These are phyloP conservation scores for Colletotrichum musae DNA, from an alignment of 2,329 filamentous ascomycete species.

Conservation along the genomic window DNA sequence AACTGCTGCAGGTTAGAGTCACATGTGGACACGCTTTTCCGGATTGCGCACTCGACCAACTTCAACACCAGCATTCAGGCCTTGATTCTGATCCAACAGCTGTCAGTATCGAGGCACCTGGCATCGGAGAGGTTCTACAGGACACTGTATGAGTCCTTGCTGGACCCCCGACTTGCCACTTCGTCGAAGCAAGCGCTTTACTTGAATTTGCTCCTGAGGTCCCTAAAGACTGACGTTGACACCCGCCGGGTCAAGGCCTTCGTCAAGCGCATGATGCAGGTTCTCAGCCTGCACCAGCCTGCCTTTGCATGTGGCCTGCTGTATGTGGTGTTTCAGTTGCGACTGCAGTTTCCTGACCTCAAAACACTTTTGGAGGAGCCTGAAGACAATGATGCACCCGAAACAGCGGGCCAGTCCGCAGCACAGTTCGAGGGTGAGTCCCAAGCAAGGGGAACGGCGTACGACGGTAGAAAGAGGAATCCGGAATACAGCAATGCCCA, in stretches of 20 bases:
- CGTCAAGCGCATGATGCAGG: conserved; percentile 91
- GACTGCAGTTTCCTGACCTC: conserved; percentile 84
- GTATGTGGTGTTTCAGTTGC: conserved; percentile 87
- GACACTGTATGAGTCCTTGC: conserved; percentile 92
- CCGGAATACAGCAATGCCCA: conserved; percentile 96
- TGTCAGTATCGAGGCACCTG: conserved; percentile 84
- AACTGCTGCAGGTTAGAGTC: conserved; percentile 75
- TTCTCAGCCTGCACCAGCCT: conserved; percentile 89
- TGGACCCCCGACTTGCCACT: conserved; percentile 88
- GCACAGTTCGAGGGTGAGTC: conserved; percentile 47
- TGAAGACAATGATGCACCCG: conserved; percentile 73
- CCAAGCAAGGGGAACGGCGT: conserved; percentile 54
- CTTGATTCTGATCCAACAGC: conserved; percentile 93
- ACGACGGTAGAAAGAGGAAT: conserved; percentile 92
- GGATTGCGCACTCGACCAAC: conserved; percentile 96
- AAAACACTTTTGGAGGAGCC: conserved; percentile 84
- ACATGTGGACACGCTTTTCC: conserved; percentile 94
- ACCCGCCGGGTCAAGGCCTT: conserved; percentile 95
- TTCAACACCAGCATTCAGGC: conserved; percentile 99
- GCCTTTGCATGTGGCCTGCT: conserved; percentile 94
- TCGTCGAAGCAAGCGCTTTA: conserved; percentile 98
- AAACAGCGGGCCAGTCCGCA: conserved; percentile 56
- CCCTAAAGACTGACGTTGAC: conserved; percentile 91
- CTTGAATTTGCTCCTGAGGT: conserved; percentile 89
- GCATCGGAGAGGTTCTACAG: conserved; percentile 93